Percentiles rank a stretch among this genome's conserved stretches.
phyloP scores from a whole-genome alignment of 805 yeast genomes.

The Saccharomycopsis babjevae region DNA sequence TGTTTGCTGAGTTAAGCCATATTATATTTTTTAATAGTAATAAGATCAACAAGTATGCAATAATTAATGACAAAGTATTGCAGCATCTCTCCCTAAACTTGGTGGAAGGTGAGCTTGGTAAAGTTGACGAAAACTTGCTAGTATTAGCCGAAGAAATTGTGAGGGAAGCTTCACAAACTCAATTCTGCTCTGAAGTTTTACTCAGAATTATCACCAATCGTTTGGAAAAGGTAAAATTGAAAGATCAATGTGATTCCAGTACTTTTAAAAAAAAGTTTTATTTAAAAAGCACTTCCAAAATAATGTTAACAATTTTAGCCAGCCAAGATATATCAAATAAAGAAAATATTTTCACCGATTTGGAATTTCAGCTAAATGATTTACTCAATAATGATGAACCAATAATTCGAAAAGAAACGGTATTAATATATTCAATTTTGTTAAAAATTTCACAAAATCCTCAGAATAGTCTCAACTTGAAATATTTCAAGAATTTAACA shows the following conservation, averaged over 20 bases:
- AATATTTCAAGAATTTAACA: background rate
- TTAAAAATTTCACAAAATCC: background rate
- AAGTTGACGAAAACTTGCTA: background rate
- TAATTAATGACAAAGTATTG: background rate
- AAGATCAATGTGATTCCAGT: background rate
- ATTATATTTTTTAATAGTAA: background rate
- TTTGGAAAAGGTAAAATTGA: background rate
- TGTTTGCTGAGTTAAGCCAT: background rate
- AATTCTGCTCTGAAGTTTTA: background rate
- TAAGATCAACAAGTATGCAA: conserved; percentile 5
- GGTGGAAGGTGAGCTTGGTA: background rate
- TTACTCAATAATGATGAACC: conserved; percentile 1
- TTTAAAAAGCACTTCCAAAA: background rate
- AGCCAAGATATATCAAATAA: background rate
- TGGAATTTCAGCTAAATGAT: background rate
- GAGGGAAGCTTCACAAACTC: background rate
- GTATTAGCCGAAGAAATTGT: conserved; percentile 3
- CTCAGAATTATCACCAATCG: background rate
- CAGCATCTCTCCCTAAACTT: background rate
- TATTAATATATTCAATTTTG: conserved; percentile 6
- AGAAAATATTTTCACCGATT: background rate
- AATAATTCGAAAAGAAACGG: conserved; percentile 3
- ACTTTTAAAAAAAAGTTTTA: background rate
- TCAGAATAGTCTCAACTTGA: background rate
- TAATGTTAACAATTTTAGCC: background rate